Evolutionary conservation across 1,284 basidiomycete species (phyloP).

Genomic region (Microbotryum silenes-acaulis): DNA sequence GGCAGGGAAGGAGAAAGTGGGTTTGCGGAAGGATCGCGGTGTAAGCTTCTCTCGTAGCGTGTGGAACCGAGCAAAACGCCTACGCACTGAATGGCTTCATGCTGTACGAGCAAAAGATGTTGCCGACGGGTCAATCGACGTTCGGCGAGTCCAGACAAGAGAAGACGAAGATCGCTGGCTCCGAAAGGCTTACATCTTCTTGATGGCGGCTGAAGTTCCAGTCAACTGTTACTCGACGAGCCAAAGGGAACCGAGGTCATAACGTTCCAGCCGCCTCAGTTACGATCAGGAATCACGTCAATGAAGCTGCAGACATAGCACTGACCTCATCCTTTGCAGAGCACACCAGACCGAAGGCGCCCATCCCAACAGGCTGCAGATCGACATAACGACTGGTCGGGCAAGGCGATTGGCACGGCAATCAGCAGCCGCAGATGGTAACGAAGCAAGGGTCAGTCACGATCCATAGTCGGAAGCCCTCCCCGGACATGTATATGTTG

Average conservation of each 20-base stretch:
- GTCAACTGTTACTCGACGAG: constrained; percentile 59
- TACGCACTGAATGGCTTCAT: constrained; percentile 33
- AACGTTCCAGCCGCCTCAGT: neutral
- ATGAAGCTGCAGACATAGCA: neutral
- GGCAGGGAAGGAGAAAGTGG: neutral
- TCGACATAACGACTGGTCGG: constrained; percentile 73
- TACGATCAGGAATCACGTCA: neutral
- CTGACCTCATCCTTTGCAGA: constrained; percentile 73
- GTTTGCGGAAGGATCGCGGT: neutral
- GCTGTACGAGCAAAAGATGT: constrained; percentile 2
- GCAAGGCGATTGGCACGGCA: neutral
- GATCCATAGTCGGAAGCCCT: neutral
- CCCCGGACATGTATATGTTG: constrained; percentile 20
- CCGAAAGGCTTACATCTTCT: constrained; percentile 60
- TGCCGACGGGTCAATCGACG: neutral
- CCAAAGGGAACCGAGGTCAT: neutral
- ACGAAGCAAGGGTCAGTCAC: too few species aligned
- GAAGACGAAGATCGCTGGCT: neutral
- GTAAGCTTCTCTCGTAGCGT: too few species aligned
- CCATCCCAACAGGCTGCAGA: constrained; percentile 99
- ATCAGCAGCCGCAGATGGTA: neutral
- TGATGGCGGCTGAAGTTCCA: constrained; percentile 88
- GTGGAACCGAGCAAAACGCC: neutral
- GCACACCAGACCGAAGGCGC: constrained; percentile 94
- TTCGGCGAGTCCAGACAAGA: neutral